These are phyloP conservation scores for Taiozyma sp. DNA, from an alignment of 1,139 yeast species.

Conservation along the genomic window DNA sequence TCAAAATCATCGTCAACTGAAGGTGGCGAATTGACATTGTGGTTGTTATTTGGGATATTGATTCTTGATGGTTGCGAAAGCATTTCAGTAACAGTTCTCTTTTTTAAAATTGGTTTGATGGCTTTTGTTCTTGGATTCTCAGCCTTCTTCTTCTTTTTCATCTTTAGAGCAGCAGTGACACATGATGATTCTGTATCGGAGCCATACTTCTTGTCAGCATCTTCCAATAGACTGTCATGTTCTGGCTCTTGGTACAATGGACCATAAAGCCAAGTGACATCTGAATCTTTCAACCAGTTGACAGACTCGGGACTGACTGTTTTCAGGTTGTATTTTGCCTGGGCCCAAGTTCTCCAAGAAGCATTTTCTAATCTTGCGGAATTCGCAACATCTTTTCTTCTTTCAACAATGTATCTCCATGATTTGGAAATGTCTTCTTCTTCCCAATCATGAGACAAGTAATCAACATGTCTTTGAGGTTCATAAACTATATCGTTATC, in stretches of 20 bases:
- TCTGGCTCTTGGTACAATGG: constrained; percentile 51
- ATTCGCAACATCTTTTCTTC: constrained; percentile 72
- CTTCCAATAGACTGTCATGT: constrained; percentile 28
- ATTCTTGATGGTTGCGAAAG: constrained; percentile 25
- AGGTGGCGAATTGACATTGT: constrained; percentile 30
- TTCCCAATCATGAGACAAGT: constrained; percentile 92
- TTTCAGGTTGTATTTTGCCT: constrained; percentile 57
- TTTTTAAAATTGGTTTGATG: constrained; percentile 75
- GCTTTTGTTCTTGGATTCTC: constrained; percentile 18
- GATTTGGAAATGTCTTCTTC: constrained; percentile 89
- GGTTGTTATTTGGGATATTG: constrained; percentile 11
- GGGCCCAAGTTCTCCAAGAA: constrained; percentile 89
- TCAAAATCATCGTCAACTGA: constrained; percentile 49
- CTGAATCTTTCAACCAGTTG: constrained; percentile 78
- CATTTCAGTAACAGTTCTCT: constrained; percentile 74
- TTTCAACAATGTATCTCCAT: constrained; percentile 87
- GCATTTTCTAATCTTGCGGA: constrained; percentile 70
- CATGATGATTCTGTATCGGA: constrained; percentile 39
- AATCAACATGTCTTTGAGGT: constrained; percentile 90
- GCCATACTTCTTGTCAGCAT: constrained; percentile 27
- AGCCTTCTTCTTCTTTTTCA: constrained; percentile 16
- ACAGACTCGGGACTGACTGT: constrained; percentile 72
- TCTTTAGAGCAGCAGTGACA: constrained; percentile 21
- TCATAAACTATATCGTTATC: constrained; percentile 78
- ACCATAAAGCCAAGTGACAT: constrained; percentile 81